Conservation (phyloP, 1,139 yeast genomes). For the Meyerozyma sp. region DNA sequence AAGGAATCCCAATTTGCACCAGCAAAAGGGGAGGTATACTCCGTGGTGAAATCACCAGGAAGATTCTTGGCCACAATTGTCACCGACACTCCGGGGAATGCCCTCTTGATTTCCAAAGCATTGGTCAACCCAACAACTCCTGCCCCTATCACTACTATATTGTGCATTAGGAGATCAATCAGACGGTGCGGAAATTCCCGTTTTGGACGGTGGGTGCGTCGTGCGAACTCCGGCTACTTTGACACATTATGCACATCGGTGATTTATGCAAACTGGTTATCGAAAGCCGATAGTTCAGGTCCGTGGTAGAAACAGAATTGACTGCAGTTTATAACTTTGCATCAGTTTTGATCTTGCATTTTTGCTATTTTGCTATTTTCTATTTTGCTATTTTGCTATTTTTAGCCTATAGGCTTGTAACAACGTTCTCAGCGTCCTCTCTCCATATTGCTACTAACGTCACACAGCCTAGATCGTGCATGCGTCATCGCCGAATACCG, state of each 20-base stretch:
- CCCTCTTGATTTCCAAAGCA: constrained; percentile 18
- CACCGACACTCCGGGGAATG: constrained; percentile 19
- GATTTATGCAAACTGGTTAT: too few relatives aligned
- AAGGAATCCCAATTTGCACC: constrained; percentile 47
- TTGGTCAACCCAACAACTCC: constrained; percentile 39
- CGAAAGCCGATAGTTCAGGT: too few relatives aligned
- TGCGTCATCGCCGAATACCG: not conserved
- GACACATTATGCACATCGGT: too few relatives aligned
- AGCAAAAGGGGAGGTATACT: constrained; percentile 38
- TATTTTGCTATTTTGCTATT: too few relatives aligned
- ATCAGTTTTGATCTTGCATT: too few relatives aligned
- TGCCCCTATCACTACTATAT: constrained; percentile 32
- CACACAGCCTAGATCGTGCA: not conserved
- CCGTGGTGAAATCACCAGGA: constrained; percentile 35
- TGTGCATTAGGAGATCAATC: not conserved
- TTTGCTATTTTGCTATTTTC: too few relatives aligned
- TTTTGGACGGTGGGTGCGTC: not conserved
- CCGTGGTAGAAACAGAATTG: too few relatives aligned
- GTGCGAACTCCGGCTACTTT: not conserved
- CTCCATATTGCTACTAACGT: too few relatives aligned
- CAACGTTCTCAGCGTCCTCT: too few relatives aligned
- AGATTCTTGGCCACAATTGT: constrained; percentile 28
- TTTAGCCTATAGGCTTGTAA: too few relatives aligned
- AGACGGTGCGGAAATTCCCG: not conserved
- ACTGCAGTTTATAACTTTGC: too few relatives aligned